Conservation (phyloP, 148 eudicot species). For the Amaranthus cruentus region DNA sequence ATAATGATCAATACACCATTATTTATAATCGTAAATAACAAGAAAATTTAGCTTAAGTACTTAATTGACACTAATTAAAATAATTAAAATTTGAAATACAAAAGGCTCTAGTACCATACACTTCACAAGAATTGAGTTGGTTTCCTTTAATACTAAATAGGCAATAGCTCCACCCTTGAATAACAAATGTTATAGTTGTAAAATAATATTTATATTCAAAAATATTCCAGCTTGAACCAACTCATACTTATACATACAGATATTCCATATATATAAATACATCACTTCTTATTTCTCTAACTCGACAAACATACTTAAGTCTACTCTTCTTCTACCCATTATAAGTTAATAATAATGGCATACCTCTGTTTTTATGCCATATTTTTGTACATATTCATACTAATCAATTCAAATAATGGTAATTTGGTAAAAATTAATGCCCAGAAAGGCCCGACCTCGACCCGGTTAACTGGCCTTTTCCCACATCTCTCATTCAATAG, state of each 20-base stretch:
- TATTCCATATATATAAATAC: constrained; percentile 18
- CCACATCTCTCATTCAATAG: constrained; percentile 37
- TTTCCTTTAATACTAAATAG: too few species aligned
- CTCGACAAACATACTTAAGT: background rate
- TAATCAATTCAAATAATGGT: constrained; percentile 18
- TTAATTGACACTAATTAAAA: too few species aligned
- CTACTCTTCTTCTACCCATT: background rate
- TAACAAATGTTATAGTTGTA: too few species aligned
- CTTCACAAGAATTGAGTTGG: too few species aligned
- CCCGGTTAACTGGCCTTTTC: constrained; percentile 48
- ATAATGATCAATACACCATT: too few species aligned
- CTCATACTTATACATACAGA: constrained; percentile 32
- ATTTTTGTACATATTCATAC: constrained; percentile 3
- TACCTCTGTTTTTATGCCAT: constrained; percentile 3
- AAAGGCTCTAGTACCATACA: background rate
- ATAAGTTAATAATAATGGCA: constrained; percentile 29
- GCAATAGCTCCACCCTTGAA: too few species aligned
- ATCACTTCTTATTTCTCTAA: background rate
- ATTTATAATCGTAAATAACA: too few species aligned
- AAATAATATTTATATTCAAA: too few species aligned
- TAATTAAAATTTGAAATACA: background rate
- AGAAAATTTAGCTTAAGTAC: too few species aligned
- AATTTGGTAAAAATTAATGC: constrained; percentile 19
- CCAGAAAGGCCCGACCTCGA: constrained; percentile 34
- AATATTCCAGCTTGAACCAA: constrained; percentile 78